phyloP scores from a whole-genome alignment of 2,329 filamentous ascomycete species.

The Orbilia brochopaga region DNA sequence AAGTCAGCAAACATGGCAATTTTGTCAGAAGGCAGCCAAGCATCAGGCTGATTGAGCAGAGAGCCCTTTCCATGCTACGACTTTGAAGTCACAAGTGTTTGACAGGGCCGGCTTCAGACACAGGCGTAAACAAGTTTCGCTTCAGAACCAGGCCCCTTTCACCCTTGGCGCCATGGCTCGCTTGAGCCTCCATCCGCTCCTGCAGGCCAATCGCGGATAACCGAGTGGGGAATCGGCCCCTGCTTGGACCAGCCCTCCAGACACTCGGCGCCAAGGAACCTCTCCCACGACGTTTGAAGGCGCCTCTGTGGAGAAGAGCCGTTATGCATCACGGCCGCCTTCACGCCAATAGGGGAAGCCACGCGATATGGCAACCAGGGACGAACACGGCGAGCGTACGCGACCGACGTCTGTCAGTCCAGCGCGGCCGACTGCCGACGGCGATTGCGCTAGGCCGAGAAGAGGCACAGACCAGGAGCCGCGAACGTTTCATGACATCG shows the following conservation, averaged over 20 bases:
- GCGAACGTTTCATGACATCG: conserved; percentile 42
- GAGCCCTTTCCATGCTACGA: conserved; percentile 22
- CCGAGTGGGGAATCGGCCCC: conserved; percentile 9
- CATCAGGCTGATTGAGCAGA: conserved; percentile 17
- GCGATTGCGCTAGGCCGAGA: background rate
- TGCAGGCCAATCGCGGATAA: conserved; percentile 20
- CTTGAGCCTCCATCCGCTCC: conserved; percentile 31
- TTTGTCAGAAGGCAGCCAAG: background rate
- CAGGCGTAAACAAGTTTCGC: conserved; percentile 49
- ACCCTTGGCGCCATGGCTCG: conserved; percentile 43
- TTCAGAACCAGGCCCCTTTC: conserved; percentile 40
- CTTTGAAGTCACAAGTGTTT: conserved; percentile 42
- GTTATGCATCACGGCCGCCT: conserved; percentile 20
- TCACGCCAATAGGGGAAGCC: background rate
- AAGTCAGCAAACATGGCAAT: background rate
- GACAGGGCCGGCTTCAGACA: conserved; percentile 33
- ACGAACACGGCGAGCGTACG: conserved; percentile 21
- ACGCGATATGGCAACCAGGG: conserved; percentile 29
- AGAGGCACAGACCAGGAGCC: conserved; percentile 22
- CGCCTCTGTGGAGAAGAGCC: conserved; percentile 27
- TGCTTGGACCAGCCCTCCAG: conserved; percentile 11
- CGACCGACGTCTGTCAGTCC: conserved; percentile 16
- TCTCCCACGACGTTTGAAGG: conserved; percentile 39
- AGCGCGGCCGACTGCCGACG: conserved; percentile 21
- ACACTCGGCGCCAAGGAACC: conserved; percentile 46